These are phyloP conservation scores for Candida coleopterorum DNA, from an alignment of 805 yeast species.

Conservation along the genomic window DNA sequence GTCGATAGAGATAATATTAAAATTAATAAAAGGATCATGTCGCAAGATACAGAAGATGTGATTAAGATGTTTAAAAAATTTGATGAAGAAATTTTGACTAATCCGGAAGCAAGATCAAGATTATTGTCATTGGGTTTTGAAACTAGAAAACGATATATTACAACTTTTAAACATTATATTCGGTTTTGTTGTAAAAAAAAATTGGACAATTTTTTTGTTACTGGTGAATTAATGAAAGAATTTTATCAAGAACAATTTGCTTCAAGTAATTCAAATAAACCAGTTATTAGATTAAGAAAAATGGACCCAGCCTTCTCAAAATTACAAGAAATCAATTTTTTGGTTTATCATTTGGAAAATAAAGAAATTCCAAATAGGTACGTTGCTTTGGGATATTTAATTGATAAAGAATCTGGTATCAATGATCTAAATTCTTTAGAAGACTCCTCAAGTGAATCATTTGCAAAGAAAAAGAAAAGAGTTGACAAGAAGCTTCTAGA, in stretches of 20 bases:
- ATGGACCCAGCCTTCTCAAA: constrained; percentile 15
- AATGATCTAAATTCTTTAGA: not conserved
- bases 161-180: constrained; percentile 14
- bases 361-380: constrained; percentile 13
- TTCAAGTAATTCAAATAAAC: constrained; percentile 9
- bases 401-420: constrained; percentile 9
- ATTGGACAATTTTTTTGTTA: constrained; percentile 11
- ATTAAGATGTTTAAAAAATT: constrained; percentile 14
- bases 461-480: constrained; percentile 1
- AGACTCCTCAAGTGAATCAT: not conserved
- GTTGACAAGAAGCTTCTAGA: not conserved
- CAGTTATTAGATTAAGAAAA: constrained; percentile 13
- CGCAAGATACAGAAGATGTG: constrained; percentile 13
- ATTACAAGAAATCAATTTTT: constrained; percentile 13
- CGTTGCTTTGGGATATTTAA: constrained; percentile 12
- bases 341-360: constrained; percentile 11
- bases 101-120: constrained; percentile 12
- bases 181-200: constrained; percentile 12
- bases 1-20: constrained; percentile 13
- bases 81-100: constrained; percentile 13
- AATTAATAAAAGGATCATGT: constrained; percentile 13
- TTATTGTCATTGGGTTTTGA: constrained; percentile 13
- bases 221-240: constrained; percentile 13
- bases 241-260: constrained; percentile 14
- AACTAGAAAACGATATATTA: constrained; percentile 14